Evolutionary conservation across 352 stramenopile species (phyloP).

Genomic region (Globisporangium cederbergense): DNA sequence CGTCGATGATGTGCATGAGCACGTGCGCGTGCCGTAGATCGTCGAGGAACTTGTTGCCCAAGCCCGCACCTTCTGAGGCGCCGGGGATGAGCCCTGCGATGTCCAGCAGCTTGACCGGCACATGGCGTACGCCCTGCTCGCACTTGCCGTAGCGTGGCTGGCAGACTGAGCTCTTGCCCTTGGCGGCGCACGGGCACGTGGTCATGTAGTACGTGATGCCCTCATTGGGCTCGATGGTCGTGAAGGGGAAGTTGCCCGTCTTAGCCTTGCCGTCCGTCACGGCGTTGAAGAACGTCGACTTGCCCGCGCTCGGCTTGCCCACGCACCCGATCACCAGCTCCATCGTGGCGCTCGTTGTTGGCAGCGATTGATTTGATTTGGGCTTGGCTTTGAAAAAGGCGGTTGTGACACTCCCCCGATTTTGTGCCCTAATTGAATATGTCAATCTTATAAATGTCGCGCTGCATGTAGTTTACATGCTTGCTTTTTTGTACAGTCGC

Average conservation of each 20-base stretch:
- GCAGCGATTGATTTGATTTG: too few relatives aligned
- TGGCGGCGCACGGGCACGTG: slow-evolving; percentile 66
- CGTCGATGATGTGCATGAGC: slow-evolving; percentile 90
- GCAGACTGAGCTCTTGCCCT: slow-evolving; percentile 59
- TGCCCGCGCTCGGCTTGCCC: slow-evolving; percentile 84
- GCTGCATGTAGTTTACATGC: too few relatives aligned
- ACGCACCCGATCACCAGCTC: slow-evolving; percentile 88
- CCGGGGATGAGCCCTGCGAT: slow-evolving; percentile 79
- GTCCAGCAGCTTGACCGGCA: slow-evolving; percentile 84
- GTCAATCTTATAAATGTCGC: too few relatives aligned
- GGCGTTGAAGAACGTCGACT: slow-evolving; percentile 90
- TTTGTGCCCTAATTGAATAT: too few relatives aligned
- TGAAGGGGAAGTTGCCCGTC: slow-evolving; percentile 87
- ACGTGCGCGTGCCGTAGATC: slow-evolving; percentile 86
- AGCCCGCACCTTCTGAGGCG: slow-evolving; percentile 89
- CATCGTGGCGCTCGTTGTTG: slow-evolving; percentile 27
- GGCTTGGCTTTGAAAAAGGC: too few relatives aligned
- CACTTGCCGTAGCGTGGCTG: slow-evolving; percentile 77
- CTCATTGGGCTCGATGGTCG: slow-evolving; percentile 88
- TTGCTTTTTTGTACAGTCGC: too few relatives aligned
- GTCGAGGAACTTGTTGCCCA: slow-evolving; percentile 99
- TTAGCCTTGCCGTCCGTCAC: slow-evolving; percentile 88
- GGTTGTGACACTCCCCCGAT: too few relatives aligned
- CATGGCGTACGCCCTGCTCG: slow-evolving; percentile 66
- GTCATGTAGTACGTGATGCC: slow-evolving; percentile 89